Conservation (phyloP, 208 protist species). For the Perkinsela sp. region DNA sequence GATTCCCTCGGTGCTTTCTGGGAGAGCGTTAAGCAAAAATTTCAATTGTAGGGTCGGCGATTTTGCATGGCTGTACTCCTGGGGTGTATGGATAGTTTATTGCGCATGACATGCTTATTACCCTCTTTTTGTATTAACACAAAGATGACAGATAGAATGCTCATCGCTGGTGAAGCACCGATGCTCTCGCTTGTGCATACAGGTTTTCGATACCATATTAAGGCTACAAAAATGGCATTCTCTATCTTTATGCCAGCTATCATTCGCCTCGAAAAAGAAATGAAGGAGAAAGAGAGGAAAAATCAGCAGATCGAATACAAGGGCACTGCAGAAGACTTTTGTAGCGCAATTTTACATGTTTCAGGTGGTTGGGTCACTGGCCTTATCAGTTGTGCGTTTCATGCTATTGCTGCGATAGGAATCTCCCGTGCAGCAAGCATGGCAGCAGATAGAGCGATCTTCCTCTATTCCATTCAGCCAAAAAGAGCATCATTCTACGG, state of each 20-base stretch:
- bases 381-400: background rate
- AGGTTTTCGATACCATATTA: background rate
- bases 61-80: too few species aligned
- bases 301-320: background rate
- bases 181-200: too few species aligned
- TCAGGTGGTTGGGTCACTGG: background rate
- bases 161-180: too few species aligned
- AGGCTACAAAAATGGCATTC: background rate
- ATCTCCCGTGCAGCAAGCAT: background rate
- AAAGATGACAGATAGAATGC: too few species aligned
- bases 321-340: background rate
- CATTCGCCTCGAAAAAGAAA: background rate
- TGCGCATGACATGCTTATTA: too few species aligned
- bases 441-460: background rate
- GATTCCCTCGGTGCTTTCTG: background rate
- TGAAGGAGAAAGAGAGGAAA: background rate
- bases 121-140: too few species aligned
- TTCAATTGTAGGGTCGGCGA: too few species aligned
- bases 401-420: background rate
- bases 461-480: background rate
- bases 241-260: background rate
- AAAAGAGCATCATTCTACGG: background rate
- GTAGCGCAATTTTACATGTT: background rate
- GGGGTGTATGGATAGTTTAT: too few species aligned
- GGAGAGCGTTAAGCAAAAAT: background rate